Base-by-base conservation (phyloP, 768 basidiomycete genomes). In the Galerina marginata region DNA sequence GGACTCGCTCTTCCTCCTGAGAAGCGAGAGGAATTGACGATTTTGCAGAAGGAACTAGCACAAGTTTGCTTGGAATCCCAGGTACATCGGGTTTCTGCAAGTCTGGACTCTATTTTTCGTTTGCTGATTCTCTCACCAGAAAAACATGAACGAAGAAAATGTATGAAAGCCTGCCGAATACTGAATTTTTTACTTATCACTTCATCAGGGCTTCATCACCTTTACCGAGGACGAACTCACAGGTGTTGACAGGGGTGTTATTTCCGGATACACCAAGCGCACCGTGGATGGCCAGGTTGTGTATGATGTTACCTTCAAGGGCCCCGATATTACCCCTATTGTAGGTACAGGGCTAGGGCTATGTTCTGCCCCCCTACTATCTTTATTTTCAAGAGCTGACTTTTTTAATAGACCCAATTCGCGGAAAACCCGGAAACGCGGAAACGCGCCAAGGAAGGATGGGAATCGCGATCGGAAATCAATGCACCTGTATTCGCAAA, bases 121-220 rank as follows among this genome's bases (percentile, higher is more conserved):
- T 42, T 60, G 16, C 51, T 20, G 63, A 44, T 33, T 12, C 45
- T 12, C 14, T 11, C 49, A 9, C 29, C 40, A 91, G 88, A 92
- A 89, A 88, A 92, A 93, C 75, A 93, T 90, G 76, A 94, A 94
- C 66, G 93, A 96, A 72, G 93, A 95, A 69, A 87, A 90, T 45
- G 91, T 90, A 64, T 58, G 78, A 63, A 15, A n/a, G n/a, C n/a
- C n/a, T n/a, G n/a, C n/a, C n/a, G n/a, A 14, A n/a, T 16, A 9
- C 1, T 26, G 38, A 54, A 40, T 47, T 67, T 20, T 26, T 43
- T 47, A 58, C 26, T 44, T 0, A 39, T 25, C 45, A n/a, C 6
- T 16, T 26, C 0, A 2, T 29, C n/a, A 92, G 90, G 86, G 82
- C 20, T 73, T 76, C 26, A 77, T 92, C 47, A 76, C 81, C 3